Evolutionary conservation across 2,329 filamentous ascomycete species (phyloP), one percentile per base, ranked within the genome.

Genomic region (Paecilomyces sp.): DNA sequence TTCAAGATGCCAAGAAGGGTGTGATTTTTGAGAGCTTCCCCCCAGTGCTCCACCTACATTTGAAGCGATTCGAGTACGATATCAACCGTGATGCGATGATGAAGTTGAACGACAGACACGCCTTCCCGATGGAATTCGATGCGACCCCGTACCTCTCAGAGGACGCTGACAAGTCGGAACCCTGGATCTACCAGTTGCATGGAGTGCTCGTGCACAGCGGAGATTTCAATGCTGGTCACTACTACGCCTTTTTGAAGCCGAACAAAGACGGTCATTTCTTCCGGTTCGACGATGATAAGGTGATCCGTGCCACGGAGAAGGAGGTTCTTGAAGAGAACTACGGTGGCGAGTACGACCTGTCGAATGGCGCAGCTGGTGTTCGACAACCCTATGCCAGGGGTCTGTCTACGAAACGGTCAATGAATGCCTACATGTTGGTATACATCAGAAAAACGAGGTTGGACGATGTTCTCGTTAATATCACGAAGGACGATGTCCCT

Each of bases 61-160:
- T 99, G 61, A 97, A 97, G 78, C 89, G 94, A 57, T 99, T 99
- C 74, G 92, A 99, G 73, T 99, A 99, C 77, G 94, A 99, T 75
- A 90, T 97, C 68, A 89, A 96, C 66, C 87, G 91, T 67, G 93
- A 97, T 71, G 92, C 91, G 64, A 97, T 97, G 90, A 97, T 96
- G 89, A 99, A 99, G 78, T 92, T 99, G 70, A 80, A 80, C 57
- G 78, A 80, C 67, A 70, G 77, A 61, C 77, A 80, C 61, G 77
- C 78, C 57, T 80, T 79, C 65, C 78, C 78, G 1, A 77, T 79
- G 68, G 77, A 80, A 62, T 79, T 80, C 62, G 77, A 80, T 65
- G 91, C 92, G 6, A 81, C 90, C 0, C 92, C 92, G 0, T 99
- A 94, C 71, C 85, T 99, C 22, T 89, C 91, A 12, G 88, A 91